These are phyloP conservation scores for Pythium biforme DNA, from an alignment of 352 stramenopile genomes.

Conservation along the genomic window DNA sequence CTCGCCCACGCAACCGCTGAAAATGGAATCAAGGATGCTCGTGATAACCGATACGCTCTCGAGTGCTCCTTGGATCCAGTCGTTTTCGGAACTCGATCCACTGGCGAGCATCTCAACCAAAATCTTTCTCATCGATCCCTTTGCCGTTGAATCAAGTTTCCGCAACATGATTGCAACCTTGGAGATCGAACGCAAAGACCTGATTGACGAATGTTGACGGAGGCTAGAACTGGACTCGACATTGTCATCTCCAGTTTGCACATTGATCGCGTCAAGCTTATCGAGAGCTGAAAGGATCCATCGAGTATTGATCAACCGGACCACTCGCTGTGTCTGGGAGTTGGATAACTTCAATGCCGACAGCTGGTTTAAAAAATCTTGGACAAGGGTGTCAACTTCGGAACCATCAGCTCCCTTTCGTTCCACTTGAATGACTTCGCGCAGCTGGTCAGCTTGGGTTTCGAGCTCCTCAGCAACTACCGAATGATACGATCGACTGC, in stretches of 20 bases:
- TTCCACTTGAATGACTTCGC: neutral
- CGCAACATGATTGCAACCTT: slow-evolving; percentile 26
- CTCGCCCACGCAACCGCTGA: neutral
- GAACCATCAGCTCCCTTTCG: neutral
- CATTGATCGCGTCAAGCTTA: neutral
- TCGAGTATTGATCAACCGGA: slow-evolving; percentile 18
- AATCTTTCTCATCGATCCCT: slow-evolving; percentile 52
- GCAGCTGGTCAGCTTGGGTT: neutral
- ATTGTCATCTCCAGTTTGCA: neutral
- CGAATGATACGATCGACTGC: neutral
- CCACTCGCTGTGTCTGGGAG: slow-evolving; percentile 24
- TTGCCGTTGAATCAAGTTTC: slow-evolving; percentile 45
- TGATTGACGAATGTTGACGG: neutral
- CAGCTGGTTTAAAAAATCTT: slow-evolving; percentile 16
- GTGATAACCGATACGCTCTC: neutral
- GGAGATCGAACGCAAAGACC: neutral
- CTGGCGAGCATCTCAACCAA: slow-evolving; percentile 17
- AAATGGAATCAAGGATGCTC: neutral
- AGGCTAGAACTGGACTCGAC: neutral
- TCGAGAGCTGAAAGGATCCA: slow-evolving; percentile 16
- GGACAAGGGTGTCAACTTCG: neutral
- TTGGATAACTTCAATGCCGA: slow-evolving; percentile 28
- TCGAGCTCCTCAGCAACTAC: neutral
- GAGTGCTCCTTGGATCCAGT: neutral
- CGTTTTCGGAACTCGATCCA: neutral